Evolutionary conservation across 1,284 basidiomycete genomes (phyloP), one percentile per base, ranked within the genome.

Genomic region (Trichosporon sp.): DNA sequence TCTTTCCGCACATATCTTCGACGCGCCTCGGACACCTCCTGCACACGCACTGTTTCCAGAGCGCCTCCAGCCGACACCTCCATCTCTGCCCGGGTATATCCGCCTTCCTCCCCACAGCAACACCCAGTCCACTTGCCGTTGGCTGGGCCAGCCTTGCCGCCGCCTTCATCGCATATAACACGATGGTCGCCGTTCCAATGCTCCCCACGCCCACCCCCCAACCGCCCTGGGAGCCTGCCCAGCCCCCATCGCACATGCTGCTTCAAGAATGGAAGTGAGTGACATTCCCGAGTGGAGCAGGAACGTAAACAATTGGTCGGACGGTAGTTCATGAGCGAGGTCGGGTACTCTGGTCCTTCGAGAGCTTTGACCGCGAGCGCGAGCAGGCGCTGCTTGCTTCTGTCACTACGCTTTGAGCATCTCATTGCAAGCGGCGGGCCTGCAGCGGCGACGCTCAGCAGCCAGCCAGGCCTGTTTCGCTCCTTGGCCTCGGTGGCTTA

Each of bases 201-300:
- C 34, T 42, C 44, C 15, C 62, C 27, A 32, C 21, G 42, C 32
- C 35, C 2, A 13, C 9, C 9, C 71, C 68, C 15, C 56, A 68
- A 8, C 65, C 65, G 21, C 71, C 71, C 15, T 72, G 69, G 69
- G 31, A 56, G 21, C 67, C 69, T 1, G 67, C 69, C 0, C 67
- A 70, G 65, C 71, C 69, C 2, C 71, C 71, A 13, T 29, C 53
- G 11, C 18, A 68, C 65, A 70, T 70, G 69, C 69, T 67, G 12
- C 15, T 72, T 7, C 65, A 72, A 35, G 69, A 72, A 60, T 72
- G 71, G 71, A 72, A 72, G 69, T 72, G 69, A 62, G 71, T 70
- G 15, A 23, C 13, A 32, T 8, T 56, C 5, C 51, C 4, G 25
- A 27, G 12, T 11, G 60, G 31, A 15, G 56, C 56, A 23, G 23